Evolutionary conservation across 495 filamentous ascomycete genomes (phyloP).

Genomic region (Halenospora varia): DNA sequence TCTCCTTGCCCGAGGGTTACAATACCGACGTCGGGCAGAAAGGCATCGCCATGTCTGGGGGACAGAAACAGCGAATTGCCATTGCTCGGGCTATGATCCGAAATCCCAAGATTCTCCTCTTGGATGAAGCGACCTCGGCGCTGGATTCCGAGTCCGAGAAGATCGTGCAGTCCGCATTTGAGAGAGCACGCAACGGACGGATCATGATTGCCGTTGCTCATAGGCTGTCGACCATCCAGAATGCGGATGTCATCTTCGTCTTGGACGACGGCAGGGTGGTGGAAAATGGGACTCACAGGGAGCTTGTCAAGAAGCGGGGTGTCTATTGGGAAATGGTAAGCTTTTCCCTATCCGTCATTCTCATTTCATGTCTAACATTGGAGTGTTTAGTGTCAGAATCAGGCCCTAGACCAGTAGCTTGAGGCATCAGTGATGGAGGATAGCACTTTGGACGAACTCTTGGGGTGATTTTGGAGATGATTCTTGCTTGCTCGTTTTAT

Average conservation of each 20-base stretch:
- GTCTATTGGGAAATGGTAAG: slow-evolving; percentile 53
- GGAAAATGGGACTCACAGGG: slow-evolving; percentile 49
- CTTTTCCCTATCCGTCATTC: no score
- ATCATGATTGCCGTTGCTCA: slow-evolving; percentile 74
- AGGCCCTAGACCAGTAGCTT: no score
- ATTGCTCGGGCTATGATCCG: slow-evolving; percentile 75
- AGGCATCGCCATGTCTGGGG: slow-evolving; percentile 65
- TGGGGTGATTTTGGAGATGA: no score
- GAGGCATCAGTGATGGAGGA: no score
- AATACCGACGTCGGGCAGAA: slow-evolving; percentile 58
- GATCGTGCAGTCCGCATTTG: slow-evolving; percentile 65
- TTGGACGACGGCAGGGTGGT: slow-evolving; percentile 47
- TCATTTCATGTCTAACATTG: no score
- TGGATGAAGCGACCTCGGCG: slow-evolving; percentile 76
- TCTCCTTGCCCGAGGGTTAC: slow-evolving; percentile 49
- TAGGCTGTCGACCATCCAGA: slow-evolving; percentile 47
- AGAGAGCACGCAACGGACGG: slow-evolving; percentile 51
- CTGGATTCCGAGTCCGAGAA: slow-evolving; percentile 73
- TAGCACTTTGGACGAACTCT: no score
- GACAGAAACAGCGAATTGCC: slow-evolving; percentile 71
- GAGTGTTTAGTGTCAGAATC: no score
- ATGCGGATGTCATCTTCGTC: slow-evolving; percentile 52
- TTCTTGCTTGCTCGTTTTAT: no score
- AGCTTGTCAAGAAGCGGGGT: slow-evolving; percentile 41
- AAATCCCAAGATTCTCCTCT: slow-evolving; percentile 62